Evolutionary conservation across 2,329 filamentous ascomycete species (phyloP).

Genomic region (Colletotrichum aenigma): DNA sequence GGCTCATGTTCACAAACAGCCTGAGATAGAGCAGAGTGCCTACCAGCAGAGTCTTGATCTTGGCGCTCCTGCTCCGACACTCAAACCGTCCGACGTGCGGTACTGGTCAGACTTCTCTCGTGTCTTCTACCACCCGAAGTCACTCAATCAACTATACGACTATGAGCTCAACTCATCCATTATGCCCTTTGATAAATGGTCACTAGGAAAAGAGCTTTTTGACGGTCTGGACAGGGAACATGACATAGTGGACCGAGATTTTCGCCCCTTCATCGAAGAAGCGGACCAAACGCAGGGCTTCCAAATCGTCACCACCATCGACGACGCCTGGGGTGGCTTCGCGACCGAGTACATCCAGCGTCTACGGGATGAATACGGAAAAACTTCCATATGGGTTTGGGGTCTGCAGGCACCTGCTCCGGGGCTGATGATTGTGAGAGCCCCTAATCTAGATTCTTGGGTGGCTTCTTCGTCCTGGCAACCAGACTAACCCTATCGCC

Average conservation of each 20-base stretch:
- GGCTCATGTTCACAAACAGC: slow-evolving; percentile 70
- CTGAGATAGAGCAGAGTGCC: slow-evolving; percentile 69
- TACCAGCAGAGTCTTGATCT: slow-evolving; percentile 83
- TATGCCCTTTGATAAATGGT: slow-evolving; percentile 82
- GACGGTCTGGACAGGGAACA: slow-evolving; percentile 75
- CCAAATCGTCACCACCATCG: slow-evolving; percentile 73
- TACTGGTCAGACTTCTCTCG: slow-evolving; percentile 98
- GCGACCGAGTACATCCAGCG: slow-evolving; percentile 74
- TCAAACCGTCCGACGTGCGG: slow-evolving; percentile 75
- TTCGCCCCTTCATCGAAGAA: slow-evolving; percentile 88
- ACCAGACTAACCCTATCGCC: slow-evolving; percentile 28
- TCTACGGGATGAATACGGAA: slow-evolving; percentile 88
- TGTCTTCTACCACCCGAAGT: slow-evolving; percentile 89
- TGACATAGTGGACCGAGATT: slow-evolving; percentile 88
- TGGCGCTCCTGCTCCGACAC: slow-evolving; percentile 65
- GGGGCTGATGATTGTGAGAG: background rate
- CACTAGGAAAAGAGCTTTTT: slow-evolving; percentile 77
- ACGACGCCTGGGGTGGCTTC: slow-evolving; percentile 86
- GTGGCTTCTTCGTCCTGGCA: background rate
- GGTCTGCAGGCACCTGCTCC: slow-evolving; percentile 69
- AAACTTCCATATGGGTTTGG: slow-evolving; percentile 87
- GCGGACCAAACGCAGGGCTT: slow-evolving; percentile 91
- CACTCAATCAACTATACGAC: slow-evolving; percentile 85
- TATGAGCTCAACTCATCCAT: slow-evolving; percentile 82
- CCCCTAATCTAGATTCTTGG: background rate